phyloP scores from a whole-genome alignment of 2,329 filamentous ascomycete genomes.

The Botryotinia globosa region DNA sequence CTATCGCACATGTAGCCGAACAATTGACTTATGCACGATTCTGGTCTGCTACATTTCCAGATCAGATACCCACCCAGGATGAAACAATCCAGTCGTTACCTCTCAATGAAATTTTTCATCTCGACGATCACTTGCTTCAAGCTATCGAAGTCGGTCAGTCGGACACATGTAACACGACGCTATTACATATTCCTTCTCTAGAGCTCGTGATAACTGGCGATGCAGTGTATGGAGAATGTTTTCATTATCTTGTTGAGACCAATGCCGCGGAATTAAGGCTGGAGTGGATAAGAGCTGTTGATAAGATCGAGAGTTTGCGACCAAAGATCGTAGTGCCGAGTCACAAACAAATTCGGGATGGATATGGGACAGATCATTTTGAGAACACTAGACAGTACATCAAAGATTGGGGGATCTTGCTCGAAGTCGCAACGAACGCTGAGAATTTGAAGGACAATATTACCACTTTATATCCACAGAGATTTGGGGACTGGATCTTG shows the following conservation, averaged over 20 bases:
- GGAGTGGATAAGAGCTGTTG: slow-evolving; percentile 38
- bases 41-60: slow-evolving; percentile 2
- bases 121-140: slow-evolving; percentile 2
- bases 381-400: slow-evolving; percentile 34
- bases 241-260: slow-evolving; percentile 39
- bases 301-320: slow-evolving; percentile 35
- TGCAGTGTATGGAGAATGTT: slow-evolving; percentile 39
- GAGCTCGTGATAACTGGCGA: slow-evolving; percentile 39
- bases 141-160: slow-evolving; percentile 34
- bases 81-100: not conserved
- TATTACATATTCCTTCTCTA: slow-evolving; percentile 37
- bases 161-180: slow-evolving; percentile 36
- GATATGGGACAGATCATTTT: slow-evolving; percentile 33
- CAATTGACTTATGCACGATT: not conserved
- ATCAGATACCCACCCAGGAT: slow-evolving; percentile 12
- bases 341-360: slow-evolving; percentile 33
- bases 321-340: slow-evolving; percentile 37
- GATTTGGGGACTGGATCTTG: slow-evolving; percentile 11
- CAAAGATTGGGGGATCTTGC: slow-evolving; percentile 17
- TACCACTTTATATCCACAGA: not conserved
- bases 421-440: not conserved
- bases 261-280: slow-evolving; percentile 33
- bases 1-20: slow-evolving; percentile 6
- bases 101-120: not conserved
- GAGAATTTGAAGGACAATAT: not conserved